Evolutionary conservation across 306 rosid genomes (phyloP).

Genomic region (Delonix regia): DNA sequence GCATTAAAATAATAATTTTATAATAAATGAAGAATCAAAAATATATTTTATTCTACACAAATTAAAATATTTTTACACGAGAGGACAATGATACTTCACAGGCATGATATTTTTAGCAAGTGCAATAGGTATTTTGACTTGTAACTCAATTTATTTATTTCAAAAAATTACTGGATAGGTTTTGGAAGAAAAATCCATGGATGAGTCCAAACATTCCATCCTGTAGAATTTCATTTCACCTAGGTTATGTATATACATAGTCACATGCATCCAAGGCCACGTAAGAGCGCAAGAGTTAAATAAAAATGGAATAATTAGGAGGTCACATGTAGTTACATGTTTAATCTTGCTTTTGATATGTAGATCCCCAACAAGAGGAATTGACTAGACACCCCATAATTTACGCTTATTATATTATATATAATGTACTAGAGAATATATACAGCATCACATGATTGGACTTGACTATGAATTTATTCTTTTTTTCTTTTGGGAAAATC

Average conservation of each 20-base stretch:
- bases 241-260: background rate
- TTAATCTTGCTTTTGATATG: slow-evolving; percentile 32
- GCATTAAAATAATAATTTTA: too few species aligned
- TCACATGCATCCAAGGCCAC: slow-evolving; percentile 35
- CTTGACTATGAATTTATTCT: background rate
- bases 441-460: background rate
- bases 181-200: background rate
- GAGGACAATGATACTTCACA: too few species aligned
- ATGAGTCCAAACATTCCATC: background rate
- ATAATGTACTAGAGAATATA: background rate
- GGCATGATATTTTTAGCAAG: too few species aligned
- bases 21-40: too few species aligned
- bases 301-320: background rate
- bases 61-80: too few species aligned
- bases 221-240: background rate
- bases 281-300: background rate
- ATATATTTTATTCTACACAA: too few species aligned
- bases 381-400: slow-evolving; percentile 4
- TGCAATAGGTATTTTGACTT: too few species aligned
- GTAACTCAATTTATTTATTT: too few species aligned
- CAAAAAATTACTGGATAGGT: too few species aligned
- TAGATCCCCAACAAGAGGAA: slow-evolving; percentile 26
- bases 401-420: background rate
- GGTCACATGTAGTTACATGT: slow-evolving; percentile 22
- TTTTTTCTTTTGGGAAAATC: background rate